A percentile compares a stretch with the other conserved stretches of the same genome.
Conservation (phyloP, 495 filamentous ascomycete genomes). For the Daldinia concentrica region DNA sequence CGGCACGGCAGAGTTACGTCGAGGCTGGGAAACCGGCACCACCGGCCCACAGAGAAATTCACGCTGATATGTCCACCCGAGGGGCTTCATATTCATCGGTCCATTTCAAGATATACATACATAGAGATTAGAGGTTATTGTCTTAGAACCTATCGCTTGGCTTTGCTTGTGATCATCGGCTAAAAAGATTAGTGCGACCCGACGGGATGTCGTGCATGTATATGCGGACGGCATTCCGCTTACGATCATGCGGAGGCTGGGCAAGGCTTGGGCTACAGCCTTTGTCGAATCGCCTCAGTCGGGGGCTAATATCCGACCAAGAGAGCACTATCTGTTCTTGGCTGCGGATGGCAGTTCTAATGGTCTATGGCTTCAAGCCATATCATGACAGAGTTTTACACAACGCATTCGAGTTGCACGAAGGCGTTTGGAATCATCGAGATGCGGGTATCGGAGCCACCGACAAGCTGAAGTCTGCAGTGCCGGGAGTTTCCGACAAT, state of each 20-base stretch:
- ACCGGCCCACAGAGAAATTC: background rate
- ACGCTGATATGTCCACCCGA: background rate
- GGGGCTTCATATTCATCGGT: background rate
- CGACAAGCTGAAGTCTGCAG: background rate
- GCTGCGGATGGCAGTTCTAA: background rate
- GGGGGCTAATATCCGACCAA: background rate
- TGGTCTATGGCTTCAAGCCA: background rate
- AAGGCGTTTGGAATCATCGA: background rate
- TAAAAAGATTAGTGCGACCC: constrained; percentile 1
- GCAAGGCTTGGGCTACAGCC: background rate
- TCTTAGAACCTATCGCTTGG: background rate
- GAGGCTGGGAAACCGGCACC: background rate
- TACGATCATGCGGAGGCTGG: background rate
- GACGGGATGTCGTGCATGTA: constrained; percentile 5
- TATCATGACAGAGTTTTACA: constrained; percentile 1
- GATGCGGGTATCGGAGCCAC: background rate
- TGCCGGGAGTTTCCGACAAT: background rate
- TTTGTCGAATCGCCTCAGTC: background rate
- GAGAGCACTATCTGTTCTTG: background rate
- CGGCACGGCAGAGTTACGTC: background rate
- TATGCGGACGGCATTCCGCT: background rate
- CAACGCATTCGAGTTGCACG: background rate
- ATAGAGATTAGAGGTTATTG: background rate
- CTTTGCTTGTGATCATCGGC: background rate
- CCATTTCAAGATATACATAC: background rate